Conservation (phyloP, 148 eudicot species). For the Rhododendron williamsianum region DNA sequence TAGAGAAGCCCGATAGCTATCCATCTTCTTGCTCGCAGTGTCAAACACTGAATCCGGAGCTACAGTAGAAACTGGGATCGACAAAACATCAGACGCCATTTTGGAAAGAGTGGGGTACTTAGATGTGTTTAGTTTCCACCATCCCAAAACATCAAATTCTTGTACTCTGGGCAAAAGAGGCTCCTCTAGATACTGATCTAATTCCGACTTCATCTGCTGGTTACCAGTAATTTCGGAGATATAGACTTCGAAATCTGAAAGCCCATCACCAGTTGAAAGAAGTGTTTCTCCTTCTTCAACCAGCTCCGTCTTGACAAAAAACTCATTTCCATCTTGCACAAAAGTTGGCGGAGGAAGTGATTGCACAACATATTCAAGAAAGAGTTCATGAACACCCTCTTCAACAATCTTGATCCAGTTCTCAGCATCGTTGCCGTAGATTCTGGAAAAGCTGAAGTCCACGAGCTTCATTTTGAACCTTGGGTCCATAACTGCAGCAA, state of each 20-base stretch:
- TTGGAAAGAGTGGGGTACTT: constrained; percentile 69
- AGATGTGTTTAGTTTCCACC: constrained; percentile 66
- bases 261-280: constrained; percentile 28
- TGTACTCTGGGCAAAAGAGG: constrained; percentile 50
- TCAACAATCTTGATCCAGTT: constrained; percentile 43
- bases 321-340: constrained; percentile 41
- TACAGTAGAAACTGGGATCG: constrained; percentile 53
- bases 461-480: constrained; percentile 66
- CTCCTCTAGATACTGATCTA: constrained; percentile 74
- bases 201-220: constrained; percentile 49
- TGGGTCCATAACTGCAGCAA: constrained; percentile 86
- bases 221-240: constrained; percentile 40
- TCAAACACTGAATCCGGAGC: constrained; percentile 57
- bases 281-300: constrained; percentile 27
- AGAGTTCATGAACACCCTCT: constrained; percentile 57
- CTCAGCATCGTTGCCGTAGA: constrained; percentile 48
- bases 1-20: constrained; percentile 36
- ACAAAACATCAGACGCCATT: constrained; percentile 74
- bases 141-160: constrained; percentile 67
- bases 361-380: constrained; percentile 59
- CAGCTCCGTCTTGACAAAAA: constrained; percentile 28
- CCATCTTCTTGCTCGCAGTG: constrained; percentile 42
- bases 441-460: constrained; percentile 46
- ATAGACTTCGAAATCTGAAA: constrained; percentile 58
- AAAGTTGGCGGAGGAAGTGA: constrained; percentile 59